Evolutionary conservation across 192 early-diverging fungal species (phyloP).

Genomic region (Glomus cerebriforme): DNA sequence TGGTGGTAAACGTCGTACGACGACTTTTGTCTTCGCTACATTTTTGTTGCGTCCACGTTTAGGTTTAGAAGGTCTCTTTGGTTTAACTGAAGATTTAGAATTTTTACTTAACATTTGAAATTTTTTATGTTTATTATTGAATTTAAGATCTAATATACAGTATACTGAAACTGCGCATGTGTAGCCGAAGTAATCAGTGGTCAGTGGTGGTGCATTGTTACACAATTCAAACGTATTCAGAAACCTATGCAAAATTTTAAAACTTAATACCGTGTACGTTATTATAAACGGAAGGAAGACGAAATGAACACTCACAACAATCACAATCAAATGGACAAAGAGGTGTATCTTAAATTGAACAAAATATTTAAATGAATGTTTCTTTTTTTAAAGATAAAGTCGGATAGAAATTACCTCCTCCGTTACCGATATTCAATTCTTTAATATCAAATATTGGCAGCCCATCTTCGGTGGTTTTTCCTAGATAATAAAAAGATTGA

Average conservation of each 20-base stretch:
- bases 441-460: constrained; percentile 39
- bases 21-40: constrained; percentile 62
- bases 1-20: constrained; percentile 77
- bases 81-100: neutral
- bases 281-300: too few relatives aligned
- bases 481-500: constrained; percentile 3
- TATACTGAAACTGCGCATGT: too few relatives aligned
- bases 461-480: constrained; percentile 40
- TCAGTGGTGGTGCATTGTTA: too few relatives aligned
- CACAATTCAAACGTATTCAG: too few relatives aligned
- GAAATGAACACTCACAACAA: constrained; percentile 21
- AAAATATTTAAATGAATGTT: neutral
- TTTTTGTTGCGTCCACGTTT: constrained; percentile 42
- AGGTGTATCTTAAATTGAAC: neutral
- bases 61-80: constrained; percentile 28
- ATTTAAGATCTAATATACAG: too few relatives aligned
- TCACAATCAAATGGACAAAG: constrained; percentile 22
- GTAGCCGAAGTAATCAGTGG: too few relatives aligned
- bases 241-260: too few relatives aligned
- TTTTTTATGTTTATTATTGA: too few relatives aligned
- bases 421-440: constrained; percentile 37
- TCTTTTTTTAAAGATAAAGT: neutral
- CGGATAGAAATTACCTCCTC: constrained; percentile 18
- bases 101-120: neutral
- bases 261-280: too few relatives aligned